These are phyloP conservation scores for Hydrangea macrophylla DNA, from an alignment of 148 eudicot genomes.

Conservation along the genomic window DNA sequence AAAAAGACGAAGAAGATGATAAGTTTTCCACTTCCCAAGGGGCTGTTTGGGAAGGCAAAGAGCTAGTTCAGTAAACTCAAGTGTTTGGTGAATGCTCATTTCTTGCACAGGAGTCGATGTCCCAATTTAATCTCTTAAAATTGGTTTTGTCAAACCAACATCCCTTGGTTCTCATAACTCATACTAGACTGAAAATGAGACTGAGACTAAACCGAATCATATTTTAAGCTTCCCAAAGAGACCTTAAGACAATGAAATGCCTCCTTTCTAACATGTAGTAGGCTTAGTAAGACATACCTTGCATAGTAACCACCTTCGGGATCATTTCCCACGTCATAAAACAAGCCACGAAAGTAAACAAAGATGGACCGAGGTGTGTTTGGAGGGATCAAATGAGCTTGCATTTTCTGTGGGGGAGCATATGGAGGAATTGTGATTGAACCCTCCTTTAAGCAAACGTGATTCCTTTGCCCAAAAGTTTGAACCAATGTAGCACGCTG, in stretches of 20 bases:
- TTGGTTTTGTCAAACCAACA: no score
- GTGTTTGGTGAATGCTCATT: no score
- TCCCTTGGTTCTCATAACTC: no score
- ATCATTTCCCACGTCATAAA: slow-evolving; percentile 97
- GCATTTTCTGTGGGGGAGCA: slow-evolving; percentile 99
- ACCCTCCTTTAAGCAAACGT: slow-evolving; percentile 94
- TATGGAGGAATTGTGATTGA: slow-evolving; percentile 95
- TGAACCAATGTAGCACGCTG: slow-evolving; percentile 93
- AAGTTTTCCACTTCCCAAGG: no score
- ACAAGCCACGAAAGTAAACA: slow-evolving; percentile 95
- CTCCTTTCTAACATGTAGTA: not conserved
- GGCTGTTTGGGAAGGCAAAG: no score
- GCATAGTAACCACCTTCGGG: slow-evolving; percentile 99
- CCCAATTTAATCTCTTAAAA: no score
- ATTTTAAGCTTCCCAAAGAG: no score
- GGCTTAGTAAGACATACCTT: slow-evolving; percentile 44
- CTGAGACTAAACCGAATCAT: no score
- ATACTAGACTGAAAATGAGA: no score
- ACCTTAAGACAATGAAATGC: not conserved
- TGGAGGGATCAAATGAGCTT: slow-evolving; percentile 89
- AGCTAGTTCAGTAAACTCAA: no score
- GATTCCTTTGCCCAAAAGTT: slow-evolving; percentile 94
- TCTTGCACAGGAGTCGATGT: no score
- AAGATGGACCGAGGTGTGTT: slow-evolving; percentile 91
- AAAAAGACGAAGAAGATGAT: no score